phyloP scores from a whole-genome alignment of 2,329 filamentous ascomycete species.

The Capronia coronata region DNA sequence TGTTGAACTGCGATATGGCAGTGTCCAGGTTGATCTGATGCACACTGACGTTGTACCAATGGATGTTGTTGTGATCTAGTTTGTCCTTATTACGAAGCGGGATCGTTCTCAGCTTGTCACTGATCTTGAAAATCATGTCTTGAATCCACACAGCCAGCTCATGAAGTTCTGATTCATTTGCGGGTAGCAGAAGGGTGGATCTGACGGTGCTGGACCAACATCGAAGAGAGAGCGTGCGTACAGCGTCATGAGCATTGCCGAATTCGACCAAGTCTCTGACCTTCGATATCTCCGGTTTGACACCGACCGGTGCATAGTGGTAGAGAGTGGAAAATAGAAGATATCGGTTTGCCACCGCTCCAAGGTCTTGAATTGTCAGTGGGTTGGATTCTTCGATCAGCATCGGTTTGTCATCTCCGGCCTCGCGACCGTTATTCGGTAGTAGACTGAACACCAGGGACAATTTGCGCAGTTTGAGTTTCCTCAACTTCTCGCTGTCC shows the following conservation, averaged over 20 bases:
- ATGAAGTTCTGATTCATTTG: not conserved
- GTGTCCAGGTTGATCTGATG: conserved; percentile 9
- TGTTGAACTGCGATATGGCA: conserved; percentile 4
- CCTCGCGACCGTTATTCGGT: conserved; percentile 20
- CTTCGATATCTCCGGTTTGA: conserved; percentile 15
- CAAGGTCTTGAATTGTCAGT: conserved; percentile 12
- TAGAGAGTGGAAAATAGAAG: conserved; percentile 19
- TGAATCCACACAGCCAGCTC: conserved; percentile 18
- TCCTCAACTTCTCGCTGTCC: conserved; percentile 4
- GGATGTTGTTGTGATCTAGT: not conserved
- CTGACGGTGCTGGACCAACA: conserved; percentile 18
- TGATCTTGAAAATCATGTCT: conserved; percentile 15
- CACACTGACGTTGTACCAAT: not conserved
- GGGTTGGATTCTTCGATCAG: conserved; percentile 13
- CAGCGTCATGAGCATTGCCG: conserved; percentile 14
- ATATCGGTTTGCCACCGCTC: conserved; percentile 20
- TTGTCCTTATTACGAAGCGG: not conserved
- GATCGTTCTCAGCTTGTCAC: conserved; percentile 9
- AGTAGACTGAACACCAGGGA: conserved; percentile 23
- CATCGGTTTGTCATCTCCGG: conserved; percentile 9
- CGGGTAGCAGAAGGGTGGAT: conserved; percentile 9
- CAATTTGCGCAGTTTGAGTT: conserved; percentile 12
- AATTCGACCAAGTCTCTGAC: conserved; percentile 21
- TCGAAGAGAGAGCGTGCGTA: conserved; percentile 16
- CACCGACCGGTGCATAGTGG: conserved; percentile 19